Evolutionary conservation across 768 basidiomycete genomes (phyloP).

Genomic region (Calvatia gigantea): DNA sequence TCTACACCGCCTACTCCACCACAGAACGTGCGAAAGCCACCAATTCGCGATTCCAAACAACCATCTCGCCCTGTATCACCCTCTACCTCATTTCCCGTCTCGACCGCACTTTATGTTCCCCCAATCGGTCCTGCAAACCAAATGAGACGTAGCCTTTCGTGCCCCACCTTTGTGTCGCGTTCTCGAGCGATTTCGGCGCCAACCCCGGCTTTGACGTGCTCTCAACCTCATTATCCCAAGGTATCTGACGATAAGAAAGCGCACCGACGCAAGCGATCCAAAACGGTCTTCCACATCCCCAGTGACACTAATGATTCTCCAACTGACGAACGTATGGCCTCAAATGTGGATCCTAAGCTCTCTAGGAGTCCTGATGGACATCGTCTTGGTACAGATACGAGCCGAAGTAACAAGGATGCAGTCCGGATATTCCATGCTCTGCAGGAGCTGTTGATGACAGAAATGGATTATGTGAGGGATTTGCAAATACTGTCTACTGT

Average conservation of each 20-base stretch:
- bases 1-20: conserved; percentile 60
- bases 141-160: conserved; percentile 38
- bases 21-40: conserved; percentile 35
- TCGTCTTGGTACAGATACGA: conserved; percentile 23
- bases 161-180: conserved; percentile 32
- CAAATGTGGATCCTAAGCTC: conserved; percentile 19
- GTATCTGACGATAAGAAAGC: background rate
- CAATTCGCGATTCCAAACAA: conserved; percentile 28
- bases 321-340: conserved; percentile 16
- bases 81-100: conserved; percentile 46
- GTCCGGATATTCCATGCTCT: conserved; percentile 68
- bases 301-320: conserved; percentile 27
- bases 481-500: conserved; percentile 76
- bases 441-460: conserved; percentile 81
- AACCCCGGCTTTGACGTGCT: conserved; percentile 9
- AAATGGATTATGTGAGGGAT: conserved; percentile 78
- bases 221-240: background rate
- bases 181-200: conserved; percentile 16
- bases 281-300: conserved; percentile 31
- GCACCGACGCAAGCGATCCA: conserved; percentile 11
- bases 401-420: conserved; percentile 40
- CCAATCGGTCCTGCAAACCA: conserved; percentile 16
- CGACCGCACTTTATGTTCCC: conserved; percentile 29
- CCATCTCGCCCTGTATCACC: conserved; percentile 31
- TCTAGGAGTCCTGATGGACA: conserved; percentile 26